Conservation (phyloP, 257 asterid genomes). For the Scutellaria barbata region DNA sequence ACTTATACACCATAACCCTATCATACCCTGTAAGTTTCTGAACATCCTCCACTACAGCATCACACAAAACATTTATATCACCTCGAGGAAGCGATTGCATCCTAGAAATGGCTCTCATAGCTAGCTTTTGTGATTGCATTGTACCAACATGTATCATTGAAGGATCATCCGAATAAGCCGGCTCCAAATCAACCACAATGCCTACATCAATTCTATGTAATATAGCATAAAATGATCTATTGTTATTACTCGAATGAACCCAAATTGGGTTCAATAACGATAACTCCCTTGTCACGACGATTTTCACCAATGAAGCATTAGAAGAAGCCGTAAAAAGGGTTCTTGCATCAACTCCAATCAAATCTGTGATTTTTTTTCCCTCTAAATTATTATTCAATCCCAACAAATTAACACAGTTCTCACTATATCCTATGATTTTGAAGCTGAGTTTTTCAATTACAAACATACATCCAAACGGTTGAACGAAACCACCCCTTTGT, state of each 20-base stretch:
- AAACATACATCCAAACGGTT: conserved; percentile 69
- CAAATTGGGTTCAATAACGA: conserved; percentile 65
- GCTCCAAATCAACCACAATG: conserved; percentile 73
- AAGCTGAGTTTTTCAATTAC: conserved; percentile 54
- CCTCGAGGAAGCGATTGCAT: conserved; percentile 60
- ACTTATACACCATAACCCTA: conserved; percentile 73
- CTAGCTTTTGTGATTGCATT: conserved; percentile 2
- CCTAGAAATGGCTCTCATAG: too few relatives aligned
- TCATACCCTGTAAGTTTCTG: conserved; percentile 66
- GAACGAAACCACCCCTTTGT: conserved; percentile 70
- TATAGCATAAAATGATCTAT: conserved; percentile 63
- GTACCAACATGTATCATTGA: conserved; percentile 55
- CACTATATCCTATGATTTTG: conserved; percentile 53
- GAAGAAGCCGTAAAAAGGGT: conserved; percentile 55
- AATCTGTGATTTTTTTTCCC: neutral
- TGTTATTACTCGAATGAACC: conserved; percentile 51
- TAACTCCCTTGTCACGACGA: conserved; percentile 44
- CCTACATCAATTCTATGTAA: conserved; percentile 74
- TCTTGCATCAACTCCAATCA: conserved; percentile 61
- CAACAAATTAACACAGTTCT: conserved; percentile 58
- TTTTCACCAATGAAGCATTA: conserved; percentile 48
- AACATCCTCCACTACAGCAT: conserved; percentile 62
- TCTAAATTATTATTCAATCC: conserved; percentile 40
- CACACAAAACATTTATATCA: conserved; percentile 58
- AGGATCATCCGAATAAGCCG: conserved; percentile 56